These are phyloP conservation scores for Boeremia exigua DNA, from an alignment of 2,329 filamentous ascomycete genomes.

Conservation along the genomic window DNA sequence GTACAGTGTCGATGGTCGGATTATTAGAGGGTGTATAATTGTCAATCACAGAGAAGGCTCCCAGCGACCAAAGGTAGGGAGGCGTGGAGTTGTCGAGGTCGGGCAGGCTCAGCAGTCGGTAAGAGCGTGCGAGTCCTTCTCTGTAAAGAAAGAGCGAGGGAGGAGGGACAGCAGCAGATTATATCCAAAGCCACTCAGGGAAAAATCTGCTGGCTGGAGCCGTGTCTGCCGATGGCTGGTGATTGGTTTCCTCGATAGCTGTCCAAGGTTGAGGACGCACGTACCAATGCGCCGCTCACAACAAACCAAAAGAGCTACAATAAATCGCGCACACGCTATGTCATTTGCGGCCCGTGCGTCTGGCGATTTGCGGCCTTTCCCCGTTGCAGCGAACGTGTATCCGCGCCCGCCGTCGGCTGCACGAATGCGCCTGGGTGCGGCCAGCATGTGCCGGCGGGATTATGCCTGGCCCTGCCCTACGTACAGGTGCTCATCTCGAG, in stretches of 20 bases:
- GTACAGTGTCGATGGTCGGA: constrained; percentile 18
- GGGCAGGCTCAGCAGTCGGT: constrained; percentile 35
- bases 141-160: constrained; percentile 29
- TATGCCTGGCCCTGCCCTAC: neutral
- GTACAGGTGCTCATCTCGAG: neutral
- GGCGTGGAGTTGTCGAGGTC: constrained; percentile 29
- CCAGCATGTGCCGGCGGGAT: neutral
- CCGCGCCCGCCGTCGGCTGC: constrained; percentile 18
- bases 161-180: constrained; percentile 27
- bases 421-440: constrained; percentile 8
- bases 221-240: constrained; percentile 22
- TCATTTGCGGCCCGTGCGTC: constrained; percentile 20
- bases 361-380: constrained; percentile 24
- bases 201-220: constrained; percentile 34
- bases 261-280: constrained; percentile 22
- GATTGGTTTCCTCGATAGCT: constrained; percentile 19
- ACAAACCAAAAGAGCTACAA: constrained; percentile 23
- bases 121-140: constrained; percentile 39
- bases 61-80: constrained; percentile 28
- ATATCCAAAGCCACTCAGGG: constrained; percentile 35
- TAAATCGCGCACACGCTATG: constrained; percentile 23
- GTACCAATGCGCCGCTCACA: constrained; percentile 18
- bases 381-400: constrained; percentile 18
- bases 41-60: constrained; percentile 39
- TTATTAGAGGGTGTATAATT: constrained; percentile 22